Evolutionary conservation across 2,329 filamentous ascomycete species (phyloP), one percentile per base, ranked within the genome.

Genomic region (Huntiella decipiens): DNA sequence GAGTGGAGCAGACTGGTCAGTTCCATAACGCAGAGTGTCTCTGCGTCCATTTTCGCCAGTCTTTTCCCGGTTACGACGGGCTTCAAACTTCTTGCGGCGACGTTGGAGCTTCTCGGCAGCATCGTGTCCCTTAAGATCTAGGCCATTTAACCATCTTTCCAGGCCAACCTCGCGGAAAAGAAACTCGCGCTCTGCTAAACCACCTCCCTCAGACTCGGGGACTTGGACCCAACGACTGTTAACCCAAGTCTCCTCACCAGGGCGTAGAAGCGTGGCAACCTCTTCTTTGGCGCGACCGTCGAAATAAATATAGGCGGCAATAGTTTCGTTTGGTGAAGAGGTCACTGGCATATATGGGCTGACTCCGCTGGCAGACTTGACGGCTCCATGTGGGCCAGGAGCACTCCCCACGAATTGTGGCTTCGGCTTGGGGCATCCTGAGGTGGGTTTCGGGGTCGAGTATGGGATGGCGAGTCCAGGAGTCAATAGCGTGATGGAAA

Each of bases 251-350:
- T 98, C 91, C 59, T 96, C 91, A 17, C 91, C 88, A 10, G 87
- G 81, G 46, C 91, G 73, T 44, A 98, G 68, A 48, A 98, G 67
- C 10, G 91, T 98, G 44, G 91, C 91, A 3, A 98, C 92, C 64
- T 98, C 91, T 60, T 98, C 91, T 61, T 98, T 98, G 50, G 75
- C 74, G 51, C 91, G 73, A 13, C 91, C 91, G 61, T 98, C 91
- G 58, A 98, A 98, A 65, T 98, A 98, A 55, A 98, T 96, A 61
- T 98, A 98, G 34, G 88, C 91, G 31, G 91, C 91, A 55, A 98
- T 88, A 11, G 91, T 98, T 65, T 98, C 91, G 61, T 95, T 94
- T 47, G 85, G 80, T 31, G 84, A 93, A 51, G 82, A 79, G 15
- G 91, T 96, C 65, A 95, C 77, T 45, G 91, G 84, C 52, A 88